Evolutionary conservation across 768 basidiomycete genomes (phyloP).

Genomic region (Suillus discolor): DNA sequence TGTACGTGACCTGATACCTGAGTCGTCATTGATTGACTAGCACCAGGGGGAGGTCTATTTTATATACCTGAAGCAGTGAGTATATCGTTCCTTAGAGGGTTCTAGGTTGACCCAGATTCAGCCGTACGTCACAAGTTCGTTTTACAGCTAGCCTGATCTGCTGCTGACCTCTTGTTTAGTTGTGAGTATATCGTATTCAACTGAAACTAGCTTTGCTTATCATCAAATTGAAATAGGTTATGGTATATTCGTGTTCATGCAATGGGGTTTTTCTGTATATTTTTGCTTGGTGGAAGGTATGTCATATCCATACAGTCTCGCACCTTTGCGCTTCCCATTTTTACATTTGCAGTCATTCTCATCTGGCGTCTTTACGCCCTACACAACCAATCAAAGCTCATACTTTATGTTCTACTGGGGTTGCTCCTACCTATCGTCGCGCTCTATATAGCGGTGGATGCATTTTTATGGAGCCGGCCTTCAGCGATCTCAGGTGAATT

Average conservation of each 20-base stretch:
- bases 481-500: not conserved
- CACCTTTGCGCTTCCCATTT: not conserved
- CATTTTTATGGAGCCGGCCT: not conserved
- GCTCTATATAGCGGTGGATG: not conserved
- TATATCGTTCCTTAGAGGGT: not conserved
- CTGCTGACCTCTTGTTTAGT: not conserved
- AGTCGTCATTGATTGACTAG: not conserved
- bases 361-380: conserved; percentile 3
- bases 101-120: not conserved
- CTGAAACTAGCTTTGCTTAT: not conserved
- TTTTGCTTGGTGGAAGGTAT: not conserved
- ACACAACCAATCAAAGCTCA: not conserved
- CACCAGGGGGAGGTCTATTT: not conserved
- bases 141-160: not conserved
- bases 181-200: not conserved
- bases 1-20: not conserved
- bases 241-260: not conserved
- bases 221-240: not conserved
- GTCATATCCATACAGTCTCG: no score
- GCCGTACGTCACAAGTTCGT: not conserved
- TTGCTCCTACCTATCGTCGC: not conserved
- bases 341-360: not conserved
- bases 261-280: not conserved
- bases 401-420: conserved; percentile 1
- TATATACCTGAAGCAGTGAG: not conserved